phyloP scores from a whole-genome alignment of 257 asterid genomes.

The Eustoma russellianum region DNA sequence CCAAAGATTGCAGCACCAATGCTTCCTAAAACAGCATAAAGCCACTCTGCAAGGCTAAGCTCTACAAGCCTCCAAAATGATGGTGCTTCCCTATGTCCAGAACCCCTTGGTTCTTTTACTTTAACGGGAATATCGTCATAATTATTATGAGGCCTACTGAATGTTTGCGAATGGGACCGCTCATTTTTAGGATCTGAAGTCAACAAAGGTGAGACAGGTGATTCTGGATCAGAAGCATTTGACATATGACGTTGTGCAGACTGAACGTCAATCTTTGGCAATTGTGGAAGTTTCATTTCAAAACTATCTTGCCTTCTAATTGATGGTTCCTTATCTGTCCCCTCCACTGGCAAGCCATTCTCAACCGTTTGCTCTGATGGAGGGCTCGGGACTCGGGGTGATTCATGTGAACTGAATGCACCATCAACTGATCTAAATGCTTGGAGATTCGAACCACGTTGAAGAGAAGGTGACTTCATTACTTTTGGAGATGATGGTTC shows the following conservation, averaged over 20 bases:
- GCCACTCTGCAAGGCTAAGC: slow-evolving; percentile 99
- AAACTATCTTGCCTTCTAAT: slow-evolving; percentile 97
- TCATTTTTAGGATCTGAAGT: slow-evolving; percentile 97
- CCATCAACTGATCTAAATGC: slow-evolving; percentile 63
- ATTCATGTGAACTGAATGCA: slow-evolving; percentile 62
- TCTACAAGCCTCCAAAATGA: slow-evolving; percentile 95
- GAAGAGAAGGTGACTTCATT: slow-evolving; percentile 93
- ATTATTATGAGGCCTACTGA: slow-evolving; percentile 71
- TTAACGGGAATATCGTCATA: slow-evolving; percentile 45
- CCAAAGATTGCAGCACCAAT: slow-evolving; percentile 96
- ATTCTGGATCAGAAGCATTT: slow-evolving; percentile 79
- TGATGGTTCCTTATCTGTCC: slow-evolving; percentile 70
- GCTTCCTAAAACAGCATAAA: slow-evolving; percentile 95
- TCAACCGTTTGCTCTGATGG: slow-evolving; percentile 84
- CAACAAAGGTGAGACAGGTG: slow-evolving; percentile 98
- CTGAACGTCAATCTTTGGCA: slow-evolving; percentile 91
- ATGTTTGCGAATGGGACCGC: slow-evolving; percentile 97
- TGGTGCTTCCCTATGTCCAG: slow-evolving; percentile 53
- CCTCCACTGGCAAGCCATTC: slow-evolving; percentile 56
- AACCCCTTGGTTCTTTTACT: slow-evolving; percentile 39
- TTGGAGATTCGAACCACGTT: slow-evolving; percentile 67
- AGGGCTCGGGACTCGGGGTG: slow-evolving; percentile 73
- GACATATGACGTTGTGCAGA: slow-evolving; percentile 61
- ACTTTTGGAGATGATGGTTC: slow-evolving; percentile 92
- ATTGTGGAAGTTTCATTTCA: slow-evolving; percentile 86